Evolutionary conservation across 2,329 filamentous ascomycete genomes (phyloP), one percentile per base, ranked within the genome.

Genomic region (Fusarium staphyleae): DNA sequence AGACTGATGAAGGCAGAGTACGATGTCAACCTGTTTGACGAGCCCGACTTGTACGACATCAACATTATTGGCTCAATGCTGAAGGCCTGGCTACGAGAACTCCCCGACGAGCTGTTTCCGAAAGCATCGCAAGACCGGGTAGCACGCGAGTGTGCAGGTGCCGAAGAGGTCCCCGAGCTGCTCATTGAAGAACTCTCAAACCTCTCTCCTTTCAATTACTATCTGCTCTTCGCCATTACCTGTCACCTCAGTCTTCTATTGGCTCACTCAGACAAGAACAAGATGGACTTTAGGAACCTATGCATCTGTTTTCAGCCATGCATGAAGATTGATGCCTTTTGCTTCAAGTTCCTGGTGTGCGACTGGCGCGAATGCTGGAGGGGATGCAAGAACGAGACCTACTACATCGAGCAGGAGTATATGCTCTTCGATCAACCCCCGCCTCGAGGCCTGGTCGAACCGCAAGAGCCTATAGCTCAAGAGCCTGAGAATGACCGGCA

Each of bases 291-390:
- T 71, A 87, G 91, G 69, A 97, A 97, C 63, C 79, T 98, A 18
- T 96, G 92, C 76, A 96, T 97, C 66, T 98, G 93, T 77, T 97
- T 97, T 74, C 92, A 96, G 74, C 93, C 93, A 3, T 96, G 92
- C 74, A 91, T 98, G 84, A 96, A 93, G 75, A 95, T 98, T 53
- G 93, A 98, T 68, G 88, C 88, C 1, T 96, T 93, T 72, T 96
- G 91, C 72, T 98, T 98, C 81, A 91, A 93, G 67, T 97, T 96
- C 62, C 81, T 98, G 11, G 93, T 98, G 15, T 91, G 91, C 69
- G 89, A 98, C 70, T 98, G 93, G 93, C 87, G 92, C 65, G 88
- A 96, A 65, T 98, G 93, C 77, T 98, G 93, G 93, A 92, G 95
- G 72, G 93, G 93, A 8, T 98, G 93, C 77, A 92, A 88, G 78